Evolutionary conservation across 371 early-diverging fungal species (phyloP).

Genomic region (Apophysomyces elegans): DNA sequence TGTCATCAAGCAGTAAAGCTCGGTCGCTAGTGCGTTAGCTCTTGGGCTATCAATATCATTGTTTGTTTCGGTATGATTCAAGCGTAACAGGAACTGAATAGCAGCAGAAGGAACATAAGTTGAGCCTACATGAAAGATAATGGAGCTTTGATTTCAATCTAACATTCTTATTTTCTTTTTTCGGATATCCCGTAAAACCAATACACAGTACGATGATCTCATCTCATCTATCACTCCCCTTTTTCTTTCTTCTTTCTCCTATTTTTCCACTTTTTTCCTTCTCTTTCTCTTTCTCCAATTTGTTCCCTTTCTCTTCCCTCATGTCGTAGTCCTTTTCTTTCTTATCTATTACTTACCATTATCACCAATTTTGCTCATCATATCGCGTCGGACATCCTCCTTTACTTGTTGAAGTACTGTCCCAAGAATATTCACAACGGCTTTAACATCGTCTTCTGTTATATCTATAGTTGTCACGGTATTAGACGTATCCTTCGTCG

Average conservation of each 20-base stretch:
- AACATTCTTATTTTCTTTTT: not conserved
- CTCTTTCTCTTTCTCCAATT: not conserved
- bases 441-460: not conserved
- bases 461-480: not conserved
- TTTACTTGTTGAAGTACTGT: not conserved
- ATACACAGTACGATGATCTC: not conserved
- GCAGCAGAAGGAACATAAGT: slow-evolving; percentile 10
- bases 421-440: slow-evolving; percentile 9
- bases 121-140: not conserved
- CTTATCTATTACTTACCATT: not conserved
- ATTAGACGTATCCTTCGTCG: too few relatives aligned
- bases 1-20: slow-evolving; percentile 41
- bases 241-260: not conserved
- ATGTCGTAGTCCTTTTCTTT: not conserved
- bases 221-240: not conserved
- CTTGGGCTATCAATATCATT: not conserved
- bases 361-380: not conserved
- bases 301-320: not conserved
- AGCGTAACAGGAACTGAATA: not conserved
- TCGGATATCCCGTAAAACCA: slow-evolving; percentile 1
- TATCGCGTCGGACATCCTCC: slow-evolving; percentile 5
- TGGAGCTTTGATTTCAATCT: not conserved
- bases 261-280: not conserved
- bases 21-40: slow-evolving; percentile 12
- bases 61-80: slow-evolving; percentile 2